Evolutionary conservation across 2,329 filamentous ascomycete species (phyloP).

Genomic region (Samsoniella hepiali): DNA sequence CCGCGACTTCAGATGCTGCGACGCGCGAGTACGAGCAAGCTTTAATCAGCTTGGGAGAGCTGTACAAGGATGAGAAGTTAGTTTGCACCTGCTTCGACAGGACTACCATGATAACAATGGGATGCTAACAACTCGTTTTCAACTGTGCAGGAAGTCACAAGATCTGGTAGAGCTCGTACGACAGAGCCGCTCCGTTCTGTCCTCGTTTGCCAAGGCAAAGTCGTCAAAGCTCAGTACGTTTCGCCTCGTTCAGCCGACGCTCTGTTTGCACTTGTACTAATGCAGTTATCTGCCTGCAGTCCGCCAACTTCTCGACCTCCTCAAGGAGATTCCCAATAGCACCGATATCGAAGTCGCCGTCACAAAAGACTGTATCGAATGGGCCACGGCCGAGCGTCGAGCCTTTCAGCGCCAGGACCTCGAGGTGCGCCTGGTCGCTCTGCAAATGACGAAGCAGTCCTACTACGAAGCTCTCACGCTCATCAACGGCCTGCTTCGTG

Average conservation of each 20-base stretch:
- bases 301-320: constrained; percentile 92
- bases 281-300: constrained; percentile 52
- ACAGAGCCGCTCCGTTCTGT: constrained; percentile 85
- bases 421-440: constrained; percentile 86
- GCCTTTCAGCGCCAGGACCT: constrained; percentile 97
- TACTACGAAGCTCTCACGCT: constrained; percentile 96
- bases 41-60: constrained; percentile 81
- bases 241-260: not conserved
- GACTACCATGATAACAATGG: not conserved
- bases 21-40: constrained; percentile 90
- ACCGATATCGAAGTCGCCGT: constrained; percentile 91
- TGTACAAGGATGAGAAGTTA: constrained; percentile 86
- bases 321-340: constrained; percentile 89
- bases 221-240: constrained; percentile 89
- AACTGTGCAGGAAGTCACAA: constrained; percentile 61
- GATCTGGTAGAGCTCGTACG: constrained; percentile 88
- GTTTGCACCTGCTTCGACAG: constrained; percentile 30
- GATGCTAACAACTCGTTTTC: constrained; percentile 27
- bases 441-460: constrained; percentile 96
- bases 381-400: constrained; percentile 90
- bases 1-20: constrained; percentile 76
- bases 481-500: constrained; percentile 92
- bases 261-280: not conserved
- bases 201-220: constrained; percentile 97
- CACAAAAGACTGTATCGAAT: constrained; percentile 99